Conservation (phyloP, 1,284 basidiomycete genomes). For the Apiotrichum brassicae region DNA sequence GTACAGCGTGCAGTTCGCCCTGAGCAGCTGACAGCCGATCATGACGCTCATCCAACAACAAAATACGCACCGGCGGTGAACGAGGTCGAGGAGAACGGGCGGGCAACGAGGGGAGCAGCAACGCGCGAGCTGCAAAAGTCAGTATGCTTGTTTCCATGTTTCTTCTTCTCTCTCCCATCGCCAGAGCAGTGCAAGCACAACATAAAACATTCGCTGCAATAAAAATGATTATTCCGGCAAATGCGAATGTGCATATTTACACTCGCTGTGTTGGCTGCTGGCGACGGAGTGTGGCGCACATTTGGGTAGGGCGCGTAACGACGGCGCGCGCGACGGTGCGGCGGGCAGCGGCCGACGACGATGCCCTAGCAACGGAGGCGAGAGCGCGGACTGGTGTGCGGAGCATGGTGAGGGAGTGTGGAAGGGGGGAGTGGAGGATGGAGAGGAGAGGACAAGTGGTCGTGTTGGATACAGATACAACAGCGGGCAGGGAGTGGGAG, state of each 20-base stretch:
- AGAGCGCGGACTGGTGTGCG: constrained; percentile 30
- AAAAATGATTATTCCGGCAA: no score
- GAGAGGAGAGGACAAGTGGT: not conserved
- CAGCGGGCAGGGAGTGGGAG: no score
- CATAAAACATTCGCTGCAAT: no score
- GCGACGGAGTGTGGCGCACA: constrained; percentile 1
- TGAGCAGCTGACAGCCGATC: not conserved
- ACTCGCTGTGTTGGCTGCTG: no score
- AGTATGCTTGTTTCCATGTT: no score
- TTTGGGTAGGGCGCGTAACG: constrained; percentile 7
- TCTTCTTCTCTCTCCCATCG: no score
- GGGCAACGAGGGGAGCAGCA: constrained; percentile 5
- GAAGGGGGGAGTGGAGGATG: not conserved
- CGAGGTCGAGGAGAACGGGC: constrained; percentile 14
- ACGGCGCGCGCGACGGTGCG: constrained; percentile 10
- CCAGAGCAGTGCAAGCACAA: no score
- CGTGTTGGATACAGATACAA: no score
- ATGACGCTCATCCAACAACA: not conserved
- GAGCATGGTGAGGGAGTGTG: constrained; percentile 26
- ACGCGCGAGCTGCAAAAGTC: constrained; percentile 4
- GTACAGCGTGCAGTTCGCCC: no score
- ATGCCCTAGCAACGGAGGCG: constrained; percentile 18
- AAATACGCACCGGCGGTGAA: constrained; percentile 11
- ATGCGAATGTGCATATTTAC: no score
- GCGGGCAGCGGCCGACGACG: constrained; percentile 12